Base-by-base conservation (phyloP, 441 rosid species). In the Raphanus hybrid region DNA sequence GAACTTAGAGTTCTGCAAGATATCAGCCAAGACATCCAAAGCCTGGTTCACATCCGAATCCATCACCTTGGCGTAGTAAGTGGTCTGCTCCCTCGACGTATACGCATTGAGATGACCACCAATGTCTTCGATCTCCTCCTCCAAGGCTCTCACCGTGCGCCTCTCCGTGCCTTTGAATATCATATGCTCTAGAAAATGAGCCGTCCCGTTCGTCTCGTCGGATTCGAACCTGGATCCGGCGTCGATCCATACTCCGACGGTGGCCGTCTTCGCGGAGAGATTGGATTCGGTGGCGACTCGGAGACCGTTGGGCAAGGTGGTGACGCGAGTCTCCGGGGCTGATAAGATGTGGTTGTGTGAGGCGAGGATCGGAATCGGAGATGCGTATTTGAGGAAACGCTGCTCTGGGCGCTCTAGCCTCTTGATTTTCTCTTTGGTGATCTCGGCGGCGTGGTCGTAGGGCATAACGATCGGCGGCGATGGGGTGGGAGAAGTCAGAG, bases 211-310 rank as follows among this genome's bases (percentile, higher is more conserved):
- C 4, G 90, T 88, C 70, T 85, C 87, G 1, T 91, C 96, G 1
- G 91, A 87, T 87, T 93, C 98, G 26, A 90, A 93, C 50, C 98
- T 78, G 39, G 97, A 93, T 73, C 99, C 99, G 2, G 99, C 97
- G 59, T 96, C 99, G 75, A 96, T 96, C 99, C 99, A 96, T 15
- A 93, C 99, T 23, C 99, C 99, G 7, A 96, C 98, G 1, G 99
- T 92, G 15, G 98, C 97, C 0, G 98, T 89, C 71, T 83, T 88
- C 3, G 89, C 74, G 4, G 98, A 84, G 4, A 96, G 97, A 18
- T 85, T 86, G 0, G 99, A 96, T 74, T 93, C 99, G 0, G 99
- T 93, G 3, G 99, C 98, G 3, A 96, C 87, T 1, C 99, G 90
- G 60, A 93, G 91, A 64, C 99, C 98, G 29, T 87, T 93, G 57